Conservation (phyloP, 768 basidiomycete genomes). For the Lactarius indigo region DNA sequence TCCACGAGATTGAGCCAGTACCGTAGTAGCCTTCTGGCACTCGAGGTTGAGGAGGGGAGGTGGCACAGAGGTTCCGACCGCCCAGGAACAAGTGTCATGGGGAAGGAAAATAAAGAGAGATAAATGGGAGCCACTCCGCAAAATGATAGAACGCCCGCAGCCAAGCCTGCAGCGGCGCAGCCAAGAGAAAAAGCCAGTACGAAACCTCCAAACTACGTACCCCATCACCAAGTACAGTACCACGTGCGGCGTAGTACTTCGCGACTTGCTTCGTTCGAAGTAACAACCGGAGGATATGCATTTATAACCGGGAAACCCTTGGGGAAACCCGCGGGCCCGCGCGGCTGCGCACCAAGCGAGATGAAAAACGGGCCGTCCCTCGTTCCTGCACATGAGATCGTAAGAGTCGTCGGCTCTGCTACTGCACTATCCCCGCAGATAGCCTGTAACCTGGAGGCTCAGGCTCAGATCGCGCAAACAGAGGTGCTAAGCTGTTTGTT, state of each 20-base stretch:
- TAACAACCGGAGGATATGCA: no score
- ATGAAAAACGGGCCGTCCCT: background rate
- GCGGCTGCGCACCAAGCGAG: no score
- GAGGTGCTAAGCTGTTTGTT: background rate
- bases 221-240: background rate
- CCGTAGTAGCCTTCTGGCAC: background rate
- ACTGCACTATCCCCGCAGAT: background rate
- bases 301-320: no score
- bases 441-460: background rate
- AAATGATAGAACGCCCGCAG: no score
- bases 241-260: background rate
- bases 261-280: no score
- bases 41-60: background rate
- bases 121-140: background rate
- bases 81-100: background rate
- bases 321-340: background rate
- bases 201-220: background rate
- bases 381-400: background rate
- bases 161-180: no score
- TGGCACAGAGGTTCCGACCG: background rate
- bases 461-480: no score
- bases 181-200: no score
- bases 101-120: background rate
- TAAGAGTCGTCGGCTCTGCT: background rate
- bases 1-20: background rate